Base-by-base conservation (phyloP, 306 rosid genomes). In the Lotus japonicus region DNA sequence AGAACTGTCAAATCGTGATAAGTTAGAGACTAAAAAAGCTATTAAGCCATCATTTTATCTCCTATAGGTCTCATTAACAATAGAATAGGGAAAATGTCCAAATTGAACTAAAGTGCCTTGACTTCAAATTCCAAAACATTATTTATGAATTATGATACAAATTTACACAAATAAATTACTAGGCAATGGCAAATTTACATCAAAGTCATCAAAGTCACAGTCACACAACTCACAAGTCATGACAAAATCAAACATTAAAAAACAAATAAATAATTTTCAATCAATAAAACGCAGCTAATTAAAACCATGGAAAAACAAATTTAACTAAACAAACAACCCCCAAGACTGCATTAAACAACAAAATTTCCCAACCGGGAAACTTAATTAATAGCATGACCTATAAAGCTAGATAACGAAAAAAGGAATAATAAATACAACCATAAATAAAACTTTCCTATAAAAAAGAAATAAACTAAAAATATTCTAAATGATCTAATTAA, bases 81-180 rank as follows among this genome's bases (percentile, higher is more conserved):
- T 21, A 28, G 39, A 31, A 41, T 5, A 28, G 51, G 60, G 43
- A 57, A 26, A 58, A 31, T 41, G 43, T 58, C 50, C 23, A 75
- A 45, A 36, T 7, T 56, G 9, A 45, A 58, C 11, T 43, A 7
- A 18, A 11, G 62, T n/a, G 9, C 46, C 28, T 46, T 4, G 49
- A 60, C 68, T 61, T 42, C 16, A 76, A 17, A 23, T 44, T 54
- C 48, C 39, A 61, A 71, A 76, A 43, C 61, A 16, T 31, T 26
- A n/a, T n/a, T n/a, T n/a, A n/a, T n/a, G n/a, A 18, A 1, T 11
- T 21, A 36, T 15, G 13, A 15, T 44, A 11, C 55, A 57, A 19
- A 50, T 19, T 44, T 7, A 63, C n/a, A n/a, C n/a, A n/a, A n/a
- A n/a, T n/a, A n/a, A n/a, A n/a, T n/a, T n/a, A n/a, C n/a, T n/a